phyloP scores from a whole-genome alignment of 192 early-diverging fungal species.

The Coemansia erecta region DNA sequence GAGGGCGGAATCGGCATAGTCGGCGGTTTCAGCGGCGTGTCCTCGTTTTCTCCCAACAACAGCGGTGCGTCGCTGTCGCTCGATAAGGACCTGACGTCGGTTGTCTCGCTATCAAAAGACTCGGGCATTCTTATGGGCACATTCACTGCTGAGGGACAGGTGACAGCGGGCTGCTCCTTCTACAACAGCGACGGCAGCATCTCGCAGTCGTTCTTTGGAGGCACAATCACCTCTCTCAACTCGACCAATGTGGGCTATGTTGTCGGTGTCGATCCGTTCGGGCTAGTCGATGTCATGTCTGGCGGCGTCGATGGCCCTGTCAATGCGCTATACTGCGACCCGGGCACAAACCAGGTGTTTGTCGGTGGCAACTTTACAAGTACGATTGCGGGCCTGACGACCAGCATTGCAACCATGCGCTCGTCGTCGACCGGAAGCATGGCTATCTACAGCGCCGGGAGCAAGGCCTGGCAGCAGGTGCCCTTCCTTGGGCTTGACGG shows the following conservation, averaged over 20 bases:
- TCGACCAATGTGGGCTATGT: conserved; percentile 33
- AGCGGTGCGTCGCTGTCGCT: conserved; percentile 28
- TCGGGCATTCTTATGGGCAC: conserved; percentile 28
- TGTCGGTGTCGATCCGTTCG: conserved; percentile 23
- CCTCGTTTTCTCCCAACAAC: conserved; percentile 29
- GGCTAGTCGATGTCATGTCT: conserved; percentile 31
- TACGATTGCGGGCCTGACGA: conserved; percentile 19
- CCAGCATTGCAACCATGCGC: conserved; percentile 26
- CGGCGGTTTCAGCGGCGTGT: conserved; percentile 52
- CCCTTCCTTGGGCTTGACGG: conserved; percentile 72
- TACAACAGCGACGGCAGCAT: conserved; percentile 34
- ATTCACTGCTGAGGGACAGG: conserved; percentile 23
- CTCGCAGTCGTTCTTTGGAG: conserved; percentile 39
- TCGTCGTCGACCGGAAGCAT: conserved; percentile 33
- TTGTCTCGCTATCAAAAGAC: conserved; percentile 35
- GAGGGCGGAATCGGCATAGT: conserved; percentile 51
- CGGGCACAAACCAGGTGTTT: conserved; percentile 36
- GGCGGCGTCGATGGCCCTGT: conserved; percentile 49
- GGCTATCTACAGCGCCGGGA: conserved; percentile 28
- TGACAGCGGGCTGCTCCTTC: conserved; percentile 37
- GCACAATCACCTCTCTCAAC: conserved; percentile 38
- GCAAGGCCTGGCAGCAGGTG: conserved; percentile 53
- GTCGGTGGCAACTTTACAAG: conserved; percentile 54
- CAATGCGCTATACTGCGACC: conserved; percentile 49
- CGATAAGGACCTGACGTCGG: conserved; percentile 30